Conservation (phyloP, 2,329 filamentous ascomycete genomes). For the Emergomyces orientalis region DNA sequence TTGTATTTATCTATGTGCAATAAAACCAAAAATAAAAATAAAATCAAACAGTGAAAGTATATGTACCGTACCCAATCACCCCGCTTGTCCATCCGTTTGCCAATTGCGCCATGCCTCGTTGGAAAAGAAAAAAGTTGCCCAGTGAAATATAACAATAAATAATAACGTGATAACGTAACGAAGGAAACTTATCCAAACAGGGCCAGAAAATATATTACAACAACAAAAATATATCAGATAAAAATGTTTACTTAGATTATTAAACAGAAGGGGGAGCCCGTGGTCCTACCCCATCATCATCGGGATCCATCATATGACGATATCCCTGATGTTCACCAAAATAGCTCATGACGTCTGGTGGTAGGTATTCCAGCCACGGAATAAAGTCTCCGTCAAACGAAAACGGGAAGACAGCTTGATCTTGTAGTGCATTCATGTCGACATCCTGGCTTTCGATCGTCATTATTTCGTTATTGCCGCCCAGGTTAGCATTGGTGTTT, state of each 20-base stretch:
- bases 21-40: background rate
- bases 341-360: slow-evolving; percentile 54
- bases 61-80: background rate
- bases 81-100: background rate
- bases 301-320: slow-evolving; percentile 22
- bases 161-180: background rate
- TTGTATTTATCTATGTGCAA: background rate
- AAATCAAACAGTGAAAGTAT: background rate
- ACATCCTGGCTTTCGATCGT: slow-evolving; percentile 70
- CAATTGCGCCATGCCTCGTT: background rate
- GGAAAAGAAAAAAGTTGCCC: background rate
- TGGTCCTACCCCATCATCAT: slow-evolving; percentile 1
- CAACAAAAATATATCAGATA: background rate
- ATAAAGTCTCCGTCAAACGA: slow-evolving; percentile 51
- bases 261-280: slow-evolving; percentile 15
- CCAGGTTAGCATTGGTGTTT: slow-evolving; percentile 21
- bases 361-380: slow-evolving; percentile 66
- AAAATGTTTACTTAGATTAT: background rate
- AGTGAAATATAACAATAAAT: background rate
- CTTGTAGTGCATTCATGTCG: slow-evolving; percentile 56
- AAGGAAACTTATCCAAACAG: background rate
- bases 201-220: background rate
- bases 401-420: slow-evolving; percentile 33
- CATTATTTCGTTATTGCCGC: slow-evolving; percentile 45
- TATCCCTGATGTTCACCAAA: slow-evolving; percentile 36